These are phyloP conservation scores for Beauveria sp. DNA, from an alignment of 2,329 filamentous ascomycete species.

Conservation along the genomic window DNA sequence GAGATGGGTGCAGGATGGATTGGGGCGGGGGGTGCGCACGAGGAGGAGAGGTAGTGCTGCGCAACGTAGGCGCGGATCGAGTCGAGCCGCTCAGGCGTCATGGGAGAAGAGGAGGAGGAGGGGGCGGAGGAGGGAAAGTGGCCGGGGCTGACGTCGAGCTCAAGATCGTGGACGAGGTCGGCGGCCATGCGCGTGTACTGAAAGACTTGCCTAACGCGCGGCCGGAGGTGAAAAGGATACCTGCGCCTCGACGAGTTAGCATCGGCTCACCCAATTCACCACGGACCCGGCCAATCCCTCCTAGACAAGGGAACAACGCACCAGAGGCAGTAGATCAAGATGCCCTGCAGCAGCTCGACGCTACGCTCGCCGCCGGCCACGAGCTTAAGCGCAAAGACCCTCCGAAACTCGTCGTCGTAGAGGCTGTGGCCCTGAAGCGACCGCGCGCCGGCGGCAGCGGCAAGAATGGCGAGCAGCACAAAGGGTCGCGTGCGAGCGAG, in stretches of 20 bases:
- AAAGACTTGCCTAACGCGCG: constrained; percentile 39
- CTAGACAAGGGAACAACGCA: constrained; percentile 22
- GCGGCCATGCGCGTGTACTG: constrained; percentile 46
- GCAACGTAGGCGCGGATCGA: constrained; percentile 34
- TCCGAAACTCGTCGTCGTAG: constrained; percentile 51
- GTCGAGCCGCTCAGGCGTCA: constrained; percentile 27
- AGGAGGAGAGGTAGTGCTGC: constrained; percentile 6
- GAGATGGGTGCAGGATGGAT: background rate
- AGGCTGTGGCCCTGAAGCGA: constrained; percentile 44
- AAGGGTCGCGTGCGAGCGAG: constrained; percentile 43
- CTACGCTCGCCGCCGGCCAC: constrained; percentile 50
- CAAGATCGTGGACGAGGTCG: constrained; percentile 42
- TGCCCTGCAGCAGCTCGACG: constrained; percentile 47
- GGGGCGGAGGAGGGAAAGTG: too few relatives aligned
- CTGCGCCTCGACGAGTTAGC: constrained; percentile 21
- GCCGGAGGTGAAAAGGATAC: constrained; percentile 48
- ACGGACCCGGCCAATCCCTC: background rate
- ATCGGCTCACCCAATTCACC: too few relatives aligned
- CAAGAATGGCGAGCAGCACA: constrained; percentile 45
- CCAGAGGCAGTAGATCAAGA: constrained; percentile 52
- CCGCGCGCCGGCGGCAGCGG: constrained; percentile 38
- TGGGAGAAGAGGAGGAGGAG: background rate
- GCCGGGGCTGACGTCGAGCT: constrained; percentile 34
- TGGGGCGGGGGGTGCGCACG: background rate
- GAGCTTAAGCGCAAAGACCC: constrained; percentile 47